Evolutionary conservation across 495 filamentous ascomycete species (phyloP).

Genomic region (Podospora sp.): DNA sequence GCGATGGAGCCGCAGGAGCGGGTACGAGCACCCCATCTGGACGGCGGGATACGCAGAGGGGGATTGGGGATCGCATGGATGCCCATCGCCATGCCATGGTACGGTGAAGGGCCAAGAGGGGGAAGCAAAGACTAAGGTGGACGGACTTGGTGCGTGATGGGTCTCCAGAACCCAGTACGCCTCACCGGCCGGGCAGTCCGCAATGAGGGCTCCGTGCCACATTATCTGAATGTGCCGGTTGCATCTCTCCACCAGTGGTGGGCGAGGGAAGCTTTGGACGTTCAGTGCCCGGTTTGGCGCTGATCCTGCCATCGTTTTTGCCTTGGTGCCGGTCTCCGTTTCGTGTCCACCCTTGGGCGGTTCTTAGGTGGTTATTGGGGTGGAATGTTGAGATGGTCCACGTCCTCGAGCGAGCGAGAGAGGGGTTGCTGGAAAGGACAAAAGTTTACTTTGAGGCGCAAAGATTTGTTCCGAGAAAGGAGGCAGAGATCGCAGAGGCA

Average conservation of each 20-base stretch:
- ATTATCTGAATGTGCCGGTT: constrained; percentile 55
- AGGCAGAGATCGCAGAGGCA: background rate
- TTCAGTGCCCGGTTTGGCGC: constrained; percentile 37
- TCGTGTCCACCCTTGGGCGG: constrained; percentile 1
- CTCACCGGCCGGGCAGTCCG: constrained; percentile 52
- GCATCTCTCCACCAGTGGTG: constrained; percentile 54
- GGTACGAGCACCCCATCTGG: background rate
- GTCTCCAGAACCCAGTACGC: constrained; percentile 64
- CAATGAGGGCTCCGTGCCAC: constrained; percentile 54
- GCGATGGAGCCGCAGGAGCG: background rate
- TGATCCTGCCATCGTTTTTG: background rate
- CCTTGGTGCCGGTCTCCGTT: background rate
- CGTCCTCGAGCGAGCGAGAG: background rate
- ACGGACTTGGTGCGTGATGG: constrained; percentile 57
- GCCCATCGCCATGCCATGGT: constrained; percentile 7
- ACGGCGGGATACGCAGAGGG: background rate
- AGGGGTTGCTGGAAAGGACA: background rate
- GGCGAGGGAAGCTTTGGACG: constrained; percentile 61
- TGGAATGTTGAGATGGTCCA: background rate
- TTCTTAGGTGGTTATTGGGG: background rate
- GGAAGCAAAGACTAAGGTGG: constrained; percentile 6
- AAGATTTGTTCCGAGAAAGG: background rate
- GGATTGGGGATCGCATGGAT: background rate
- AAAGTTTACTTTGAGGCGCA: background rate
- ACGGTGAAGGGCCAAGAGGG: constrained; percentile 3